A percentile compares a stretch with the other conserved stretches of the same genome.
Conservation (phyloP, 2,329 filamentous ascomycete species). For the Lecanicillium sp. region DNA sequence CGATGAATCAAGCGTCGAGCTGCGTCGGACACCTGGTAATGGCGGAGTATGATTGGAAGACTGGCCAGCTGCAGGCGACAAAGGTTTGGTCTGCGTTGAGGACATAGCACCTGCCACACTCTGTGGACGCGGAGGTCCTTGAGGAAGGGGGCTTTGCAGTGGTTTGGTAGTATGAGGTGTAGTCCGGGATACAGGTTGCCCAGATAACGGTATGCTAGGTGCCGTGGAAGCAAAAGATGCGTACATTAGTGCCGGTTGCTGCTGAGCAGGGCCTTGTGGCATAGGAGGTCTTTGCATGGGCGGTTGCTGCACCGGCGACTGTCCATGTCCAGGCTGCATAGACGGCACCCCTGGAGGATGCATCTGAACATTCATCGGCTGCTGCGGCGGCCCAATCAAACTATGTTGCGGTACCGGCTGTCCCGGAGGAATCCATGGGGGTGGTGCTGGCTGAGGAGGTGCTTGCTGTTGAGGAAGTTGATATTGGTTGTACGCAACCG, state of each 20-base stretch:
- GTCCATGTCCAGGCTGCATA: no score
- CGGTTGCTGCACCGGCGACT: no score
- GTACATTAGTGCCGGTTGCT: background rate
- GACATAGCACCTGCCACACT: background rate
- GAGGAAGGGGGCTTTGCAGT: background rate
- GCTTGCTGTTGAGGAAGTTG: background rate
- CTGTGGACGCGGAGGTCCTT: background rate
- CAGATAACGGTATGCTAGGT: background rate
- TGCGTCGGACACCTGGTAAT: background rate
- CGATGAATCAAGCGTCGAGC: background rate
- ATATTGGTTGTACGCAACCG: conserved; percentile 1
- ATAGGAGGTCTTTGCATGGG: no score
- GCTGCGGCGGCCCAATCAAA: no score
- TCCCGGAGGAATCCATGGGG: background rate
- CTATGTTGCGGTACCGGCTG: background rate
- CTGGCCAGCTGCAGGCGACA: background rate
- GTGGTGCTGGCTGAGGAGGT: background rate
- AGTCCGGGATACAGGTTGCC: no score
- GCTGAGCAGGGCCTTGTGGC: no score
- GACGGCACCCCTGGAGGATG: no score
- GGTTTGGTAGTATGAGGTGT: background rate
- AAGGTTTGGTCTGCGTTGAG: background rate
- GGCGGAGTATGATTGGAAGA: background rate
- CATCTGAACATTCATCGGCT: no score
- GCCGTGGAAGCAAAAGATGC: background rate